Percentiles rank a stretch among this genome's conserved stretches.
phyloP scores from a whole-genome alignment of 2,329 filamentous ascomycete species.

The Xylogone sp. region DNA sequence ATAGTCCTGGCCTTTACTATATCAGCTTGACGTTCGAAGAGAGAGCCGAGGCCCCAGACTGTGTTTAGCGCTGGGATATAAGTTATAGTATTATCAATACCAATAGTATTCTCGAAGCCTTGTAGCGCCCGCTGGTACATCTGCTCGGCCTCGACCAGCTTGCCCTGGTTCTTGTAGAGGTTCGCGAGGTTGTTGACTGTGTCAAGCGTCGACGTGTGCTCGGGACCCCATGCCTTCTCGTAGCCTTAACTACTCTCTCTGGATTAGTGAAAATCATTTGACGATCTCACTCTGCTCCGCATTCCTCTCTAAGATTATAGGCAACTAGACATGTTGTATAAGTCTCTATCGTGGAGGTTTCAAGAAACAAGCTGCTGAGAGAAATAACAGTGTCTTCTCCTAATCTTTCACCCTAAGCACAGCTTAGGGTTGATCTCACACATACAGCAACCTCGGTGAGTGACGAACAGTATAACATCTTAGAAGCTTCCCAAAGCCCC shows the following conservation, averaged over 20 bases:
- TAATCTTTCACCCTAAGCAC: slow-evolving; percentile 11
- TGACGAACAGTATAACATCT: slow-evolving; percentile 7
- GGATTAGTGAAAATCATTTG: slow-evolving; percentile 17
- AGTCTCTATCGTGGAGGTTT: slow-evolving; percentile 9
- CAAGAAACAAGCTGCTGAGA: slow-evolving; percentile 13
- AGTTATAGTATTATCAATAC: slow-evolving; percentile 19
- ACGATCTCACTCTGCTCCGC: slow-evolving; percentile 18
- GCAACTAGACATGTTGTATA: slow-evolving; percentile 11
- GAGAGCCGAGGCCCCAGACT: background rate
- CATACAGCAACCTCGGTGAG: slow-evolving; percentile 13
- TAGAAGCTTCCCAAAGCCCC: slow-evolving; percentile 7
- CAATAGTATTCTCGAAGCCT: slow-evolving; percentile 18
- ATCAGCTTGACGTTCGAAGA: background rate
- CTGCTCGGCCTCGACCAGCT: slow-evolving; percentile 21
- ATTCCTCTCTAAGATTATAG: slow-evolving; percentile 14
- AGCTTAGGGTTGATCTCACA: slow-evolving; percentile 10
- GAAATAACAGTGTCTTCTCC: slow-evolving; percentile 14
- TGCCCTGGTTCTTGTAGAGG: slow-evolving; percentile 20
- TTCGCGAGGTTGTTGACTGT: slow-evolving; percentile 16
- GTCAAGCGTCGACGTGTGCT: slow-evolving; percentile 8
- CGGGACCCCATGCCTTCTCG: too few species aligned
- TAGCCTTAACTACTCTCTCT: slow-evolving; percentile 5
- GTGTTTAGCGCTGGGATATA: slow-evolving; percentile 3
- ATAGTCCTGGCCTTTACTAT: background rate
- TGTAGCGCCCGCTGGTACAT: slow-evolving; percentile 16